Evolutionary conservation across 1,284 basidiomycete species (phyloP).

Genomic region (Rhodofomes roseus): DNA sequence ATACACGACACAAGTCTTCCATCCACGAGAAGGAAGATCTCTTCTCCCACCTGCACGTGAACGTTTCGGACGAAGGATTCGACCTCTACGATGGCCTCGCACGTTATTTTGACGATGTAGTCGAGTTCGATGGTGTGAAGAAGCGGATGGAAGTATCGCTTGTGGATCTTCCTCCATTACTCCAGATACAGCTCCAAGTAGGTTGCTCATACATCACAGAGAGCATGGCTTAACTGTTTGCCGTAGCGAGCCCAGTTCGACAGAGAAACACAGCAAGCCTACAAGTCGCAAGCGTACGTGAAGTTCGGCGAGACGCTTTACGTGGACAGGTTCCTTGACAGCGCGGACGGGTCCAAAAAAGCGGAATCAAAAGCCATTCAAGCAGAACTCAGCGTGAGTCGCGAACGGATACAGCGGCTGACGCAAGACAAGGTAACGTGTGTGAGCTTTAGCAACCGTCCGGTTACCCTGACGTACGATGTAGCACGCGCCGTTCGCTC

Average conservation of each 20-base stretch:
- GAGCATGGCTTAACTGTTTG: neutral
- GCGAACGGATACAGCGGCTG: slow-evolving; percentile 65
- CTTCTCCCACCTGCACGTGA: slow-evolving; percentile 93
- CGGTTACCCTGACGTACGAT: neutral
- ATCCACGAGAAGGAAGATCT: slow-evolving; percentile 85
- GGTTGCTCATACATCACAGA: slow-evolving; percentile 11
- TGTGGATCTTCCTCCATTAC: slow-evolving; percentile 82
- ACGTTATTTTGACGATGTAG: slow-evolving; percentile 87
- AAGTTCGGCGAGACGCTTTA: slow-evolving; percentile 84
- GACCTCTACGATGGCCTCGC: slow-evolving; percentile 95
- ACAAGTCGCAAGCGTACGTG: slow-evolving; percentile 95
- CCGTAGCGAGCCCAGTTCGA: slow-evolving; percentile 94
- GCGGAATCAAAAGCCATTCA: slow-evolving; percentile 69
- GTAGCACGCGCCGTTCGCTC: slow-evolving; percentile 55
- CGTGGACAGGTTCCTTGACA: slow-evolving; percentile 91
- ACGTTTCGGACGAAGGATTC: slow-evolving; percentile 82
- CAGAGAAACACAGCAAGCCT: slow-evolving; percentile 80
- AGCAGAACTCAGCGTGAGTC: slow-evolving; percentile 54
- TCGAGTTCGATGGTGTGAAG: slow-evolving; percentile 86
- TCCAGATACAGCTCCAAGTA: slow-evolving; percentile 95
- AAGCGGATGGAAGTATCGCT: slow-evolving; percentile 87
- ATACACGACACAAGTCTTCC: slow-evolving; percentile 48
- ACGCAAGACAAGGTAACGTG: slow-evolving; percentile 62
- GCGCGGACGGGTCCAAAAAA: slow-evolving; percentile 68
- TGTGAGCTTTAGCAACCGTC: neutral